Evolutionary conservation across 768 basidiomycete genomes (phyloP).

Genomic region (Auricularia cornea): DNA sequence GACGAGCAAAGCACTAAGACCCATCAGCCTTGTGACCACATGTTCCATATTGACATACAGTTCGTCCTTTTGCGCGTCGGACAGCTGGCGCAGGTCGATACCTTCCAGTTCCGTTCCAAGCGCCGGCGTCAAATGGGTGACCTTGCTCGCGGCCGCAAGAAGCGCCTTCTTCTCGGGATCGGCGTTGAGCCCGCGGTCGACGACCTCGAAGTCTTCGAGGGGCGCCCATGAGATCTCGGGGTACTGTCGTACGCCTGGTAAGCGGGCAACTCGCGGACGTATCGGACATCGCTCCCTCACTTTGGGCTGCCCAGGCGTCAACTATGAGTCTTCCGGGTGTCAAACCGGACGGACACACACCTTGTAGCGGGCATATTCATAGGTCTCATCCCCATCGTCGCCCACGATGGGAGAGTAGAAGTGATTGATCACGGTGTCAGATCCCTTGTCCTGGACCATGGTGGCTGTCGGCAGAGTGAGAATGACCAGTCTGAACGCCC

Average conservation of each 20-base stretch:
- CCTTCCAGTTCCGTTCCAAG: constrained; percentile 72
- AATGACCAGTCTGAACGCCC: background rate
- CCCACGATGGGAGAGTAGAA: constrained; percentile 58
- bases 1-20: constrained; percentile 53
- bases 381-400: constrained; percentile 42
- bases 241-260: constrained; percentile 45
- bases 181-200: constrained; percentile 59
- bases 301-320: background rate
- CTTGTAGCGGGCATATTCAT: constrained; percentile 53
- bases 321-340: background rate
- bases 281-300: too few relatives aligned
- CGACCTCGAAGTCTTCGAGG: constrained; percentile 46
- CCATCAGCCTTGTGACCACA: background rate
- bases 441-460: background rate
- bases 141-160: constrained; percentile 54
- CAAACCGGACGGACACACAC: constrained; percentile 22
- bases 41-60: constrained; percentile 37
- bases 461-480: background rate
- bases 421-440: constrained; percentile 38
- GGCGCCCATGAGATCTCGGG: constrained; percentile 60
- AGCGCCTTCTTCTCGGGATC: constrained; percentile 62
- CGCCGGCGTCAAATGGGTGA: constrained; percentile 57
- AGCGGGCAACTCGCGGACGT: constrained; percentile 1
- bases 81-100: constrained; percentile 62
- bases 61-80: constrained; percentile 66